phyloP scores from a whole-genome alignment of 345 rosid species.

The Boechera stricta region DNA sequence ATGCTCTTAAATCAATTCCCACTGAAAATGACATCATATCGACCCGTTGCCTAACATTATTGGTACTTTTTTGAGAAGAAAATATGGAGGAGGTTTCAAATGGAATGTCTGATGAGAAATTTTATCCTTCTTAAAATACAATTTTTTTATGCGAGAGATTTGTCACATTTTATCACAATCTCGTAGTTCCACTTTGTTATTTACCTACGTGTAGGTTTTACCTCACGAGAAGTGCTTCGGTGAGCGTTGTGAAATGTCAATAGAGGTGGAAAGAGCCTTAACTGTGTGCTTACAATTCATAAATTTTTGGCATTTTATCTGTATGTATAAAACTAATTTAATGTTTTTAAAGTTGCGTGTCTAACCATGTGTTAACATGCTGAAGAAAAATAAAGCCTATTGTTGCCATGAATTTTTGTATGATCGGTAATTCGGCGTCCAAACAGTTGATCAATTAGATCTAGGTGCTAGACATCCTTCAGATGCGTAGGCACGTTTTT shows the following conservation, averaged over 20 bases:
- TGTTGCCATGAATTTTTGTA: neutral
- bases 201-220: slow-evolving; percentile 9
- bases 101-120: slow-evolving; percentile 1
- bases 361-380: neutral
- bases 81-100: slow-evolving; percentile 2
- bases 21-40: slow-evolving; percentile 47
- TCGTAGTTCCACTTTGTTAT: neutral
- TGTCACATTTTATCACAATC: neutral
- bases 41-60: slow-evolving; percentile 38
- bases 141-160: neutral
- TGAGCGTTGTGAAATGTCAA: neutral
- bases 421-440: neutral
- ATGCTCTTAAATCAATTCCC: slow-evolving; percentile 42
- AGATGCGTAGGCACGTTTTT: neutral
- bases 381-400: too few species aligned
- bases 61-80: slow-evolving; percentile 27
- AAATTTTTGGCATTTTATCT: neutral
- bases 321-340: neutral
- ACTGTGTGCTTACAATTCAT: neutral
- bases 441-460: neutral
- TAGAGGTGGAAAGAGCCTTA: neutral
- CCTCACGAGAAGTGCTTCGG: slow-evolving; percentile 1
- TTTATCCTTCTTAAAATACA: neutral
- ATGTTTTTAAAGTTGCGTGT: neutral
- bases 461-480: neutral